Evolutionary conservation across 495 filamentous ascomycete species (phyloP).

Genomic region (Platismatia glauca): DNA sequence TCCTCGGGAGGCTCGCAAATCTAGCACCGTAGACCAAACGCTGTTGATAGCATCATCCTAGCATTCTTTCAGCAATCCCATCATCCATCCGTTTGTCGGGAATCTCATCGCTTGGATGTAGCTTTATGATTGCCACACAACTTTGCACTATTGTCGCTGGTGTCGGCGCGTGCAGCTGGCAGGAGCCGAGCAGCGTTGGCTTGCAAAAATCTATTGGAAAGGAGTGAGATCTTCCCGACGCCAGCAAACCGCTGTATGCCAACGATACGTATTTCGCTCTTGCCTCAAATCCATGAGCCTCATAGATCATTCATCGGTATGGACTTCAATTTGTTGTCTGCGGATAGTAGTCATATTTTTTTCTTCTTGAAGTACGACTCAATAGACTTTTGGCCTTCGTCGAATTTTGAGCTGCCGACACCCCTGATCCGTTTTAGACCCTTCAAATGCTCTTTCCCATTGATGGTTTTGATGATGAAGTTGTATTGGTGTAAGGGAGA

Average conservation of each 20-base stretch:
- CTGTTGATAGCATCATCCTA: background rate
- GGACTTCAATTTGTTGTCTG: background rate
- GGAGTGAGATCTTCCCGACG: background rate
- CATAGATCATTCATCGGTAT: background rate
- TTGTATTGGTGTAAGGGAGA: constrained; percentile 21
- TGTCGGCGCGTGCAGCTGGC: background rate
- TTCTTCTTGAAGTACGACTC: constrained; percentile 68
- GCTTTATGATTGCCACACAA: background rate
- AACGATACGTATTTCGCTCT: background rate
- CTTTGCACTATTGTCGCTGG: background rate
- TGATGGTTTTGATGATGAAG: constrained; percentile 43
- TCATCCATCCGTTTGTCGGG: background rate
- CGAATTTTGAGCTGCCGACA: constrained; percentile 65
- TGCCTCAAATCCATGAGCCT: background rate
- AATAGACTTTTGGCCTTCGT: constrained; percentile 60
- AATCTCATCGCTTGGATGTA: background rate
- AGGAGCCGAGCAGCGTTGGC: background rate
- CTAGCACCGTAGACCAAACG: background rate
- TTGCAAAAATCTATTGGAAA: background rate
- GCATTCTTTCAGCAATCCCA: background rate
- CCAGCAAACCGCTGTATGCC: background rate
- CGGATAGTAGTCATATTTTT: constrained; percentile 8
- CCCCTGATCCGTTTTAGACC: constrained; percentile 67
- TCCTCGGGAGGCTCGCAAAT: background rate
- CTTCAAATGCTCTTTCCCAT: constrained; percentile 58